Conservation (phyloP, 352 stramenopile species). For the Pythium brachiatum region DNA sequence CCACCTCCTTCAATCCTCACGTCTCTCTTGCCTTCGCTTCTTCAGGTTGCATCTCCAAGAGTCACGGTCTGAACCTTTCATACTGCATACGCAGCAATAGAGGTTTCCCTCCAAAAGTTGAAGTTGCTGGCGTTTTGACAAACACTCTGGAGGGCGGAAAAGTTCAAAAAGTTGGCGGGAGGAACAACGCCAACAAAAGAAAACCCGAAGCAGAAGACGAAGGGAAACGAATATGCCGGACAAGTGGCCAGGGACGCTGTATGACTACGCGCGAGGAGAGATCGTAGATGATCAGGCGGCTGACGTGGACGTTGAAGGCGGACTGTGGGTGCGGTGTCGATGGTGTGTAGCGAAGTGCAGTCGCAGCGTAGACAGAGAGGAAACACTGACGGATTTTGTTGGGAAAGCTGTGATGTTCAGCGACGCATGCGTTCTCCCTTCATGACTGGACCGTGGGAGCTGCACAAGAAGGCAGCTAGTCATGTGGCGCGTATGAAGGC, state of each 20-base stretch:
- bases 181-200: not conserved
- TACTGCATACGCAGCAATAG: not conserved
- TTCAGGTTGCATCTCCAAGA: slow-evolving; percentile 11
- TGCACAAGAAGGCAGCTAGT: not conserved
- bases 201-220: not conserved
- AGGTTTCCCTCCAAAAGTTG: slow-evolving; percentile 11
- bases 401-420: not conserved
- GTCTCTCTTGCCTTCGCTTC: not conserved
- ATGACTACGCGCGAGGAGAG: slow-evolving; percentile 41
- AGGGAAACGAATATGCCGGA: not conserved
- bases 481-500: not conserved
- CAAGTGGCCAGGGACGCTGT: slow-evolving; percentile 42
- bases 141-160: slow-evolving; percentile 39
- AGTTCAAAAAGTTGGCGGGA: slow-evolving; percentile 3
- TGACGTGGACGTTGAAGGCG: slow-evolving; percentile 41
- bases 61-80: slow-evolving; percentile 12
- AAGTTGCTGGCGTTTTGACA: slow-evolving; percentile 43
- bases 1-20: not conserved
- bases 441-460: not conserved
- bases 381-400: too few relatives aligned
- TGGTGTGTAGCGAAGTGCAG: slow-evolving; percentile 1
- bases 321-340: slow-evolving; percentile 49
- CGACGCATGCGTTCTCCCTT: too few relatives aligned
- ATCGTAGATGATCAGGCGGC: slow-evolving; percentile 39
- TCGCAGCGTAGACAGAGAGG: too few relatives aligned